Conservation (phyloP, 192 early-diverging fungal species). For the Backusella liffmaniae region DNA sequence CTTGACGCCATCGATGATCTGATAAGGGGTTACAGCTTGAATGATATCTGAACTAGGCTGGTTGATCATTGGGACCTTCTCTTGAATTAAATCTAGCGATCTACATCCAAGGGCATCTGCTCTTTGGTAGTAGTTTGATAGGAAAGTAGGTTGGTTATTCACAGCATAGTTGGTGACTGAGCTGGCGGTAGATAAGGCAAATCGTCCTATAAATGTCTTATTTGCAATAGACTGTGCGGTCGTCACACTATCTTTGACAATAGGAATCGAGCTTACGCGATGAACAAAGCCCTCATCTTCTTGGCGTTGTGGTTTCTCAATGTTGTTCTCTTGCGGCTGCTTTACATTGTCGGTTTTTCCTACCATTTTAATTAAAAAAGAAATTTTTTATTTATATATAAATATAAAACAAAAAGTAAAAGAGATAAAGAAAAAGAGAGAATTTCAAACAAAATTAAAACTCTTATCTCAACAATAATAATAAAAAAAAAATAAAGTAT, state of each 20-base stretch:
- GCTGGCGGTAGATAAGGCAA: slow-evolving; percentile 29
- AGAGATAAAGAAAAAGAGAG: neutral
- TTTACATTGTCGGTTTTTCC: slow-evolving; percentile 14
- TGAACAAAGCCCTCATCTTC: slow-evolving; percentile 21
- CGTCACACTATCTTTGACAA: slow-evolving; percentile 31
- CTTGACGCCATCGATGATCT: slow-evolving; percentile 43
- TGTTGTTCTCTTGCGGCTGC: neutral
- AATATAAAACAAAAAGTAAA: neutral
- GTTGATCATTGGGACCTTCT: slow-evolving; percentile 59
- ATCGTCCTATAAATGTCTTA: slow-evolving; percentile 27
- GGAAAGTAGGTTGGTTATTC: slow-evolving; percentile 7
- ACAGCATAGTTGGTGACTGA: slow-evolving; percentile 22
- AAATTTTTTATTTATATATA: neutral
- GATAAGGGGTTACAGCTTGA: slow-evolving; percentile 50
- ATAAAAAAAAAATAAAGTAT: neutral
- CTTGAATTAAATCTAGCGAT: slow-evolving; percentile 62
- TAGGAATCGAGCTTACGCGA: slow-evolving; percentile 34
- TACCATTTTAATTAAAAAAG: neutral
- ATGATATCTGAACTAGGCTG: slow-evolving; percentile 64
- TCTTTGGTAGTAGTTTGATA: slow-evolving; percentile 29
- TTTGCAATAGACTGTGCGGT: slow-evolving; percentile 27
- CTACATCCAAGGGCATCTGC: slow-evolving; percentile 61
- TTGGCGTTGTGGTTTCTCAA: neutral
- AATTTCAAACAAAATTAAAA: neutral
- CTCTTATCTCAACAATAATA: slow-evolving; percentile 6